These are phyloP conservation scores for Fusarium poae DNA, from an alignment of 2,329 filamentous ascomycete genomes.

Conservation along the genomic window DNA sequence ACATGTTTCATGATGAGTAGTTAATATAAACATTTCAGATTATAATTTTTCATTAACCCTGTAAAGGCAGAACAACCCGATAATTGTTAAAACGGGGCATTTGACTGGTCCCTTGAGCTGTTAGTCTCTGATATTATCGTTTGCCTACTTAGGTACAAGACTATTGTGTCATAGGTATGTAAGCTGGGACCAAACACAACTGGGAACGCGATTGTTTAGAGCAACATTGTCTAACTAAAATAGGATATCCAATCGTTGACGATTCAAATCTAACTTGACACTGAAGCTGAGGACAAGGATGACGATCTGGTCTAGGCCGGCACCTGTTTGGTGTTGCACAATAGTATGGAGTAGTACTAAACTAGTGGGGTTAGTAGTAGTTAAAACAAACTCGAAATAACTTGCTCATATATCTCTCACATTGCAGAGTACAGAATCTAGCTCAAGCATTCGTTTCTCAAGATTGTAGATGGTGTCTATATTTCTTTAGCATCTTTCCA, in stretches of 20 bases:
- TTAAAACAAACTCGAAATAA: slow-evolving; percentile 29
- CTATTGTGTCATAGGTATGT: slow-evolving; percentile 6
- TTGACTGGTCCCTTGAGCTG: background rate
- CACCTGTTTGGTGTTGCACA: slow-evolving; percentile 16
- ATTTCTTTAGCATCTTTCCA: slow-evolving; percentile 26
- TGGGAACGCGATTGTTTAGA: slow-evolving; percentile 3
- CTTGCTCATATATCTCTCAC: slow-evolving; percentile 44
- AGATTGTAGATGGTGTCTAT: background rate
- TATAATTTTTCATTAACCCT: background rate
- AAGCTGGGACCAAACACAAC: slow-evolving; percentile 5
- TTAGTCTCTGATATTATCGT: background rate
- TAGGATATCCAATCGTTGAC: slow-evolving; percentile 3
- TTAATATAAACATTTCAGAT: slow-evolving; percentile 1
- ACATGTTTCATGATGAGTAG: slow-evolving; percentile 1
- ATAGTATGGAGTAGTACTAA: background rate
- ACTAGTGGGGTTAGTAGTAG: slow-evolving; percentile 3
- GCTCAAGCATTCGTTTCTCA: background rate
- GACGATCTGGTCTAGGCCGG: slow-evolving; percentile 4
- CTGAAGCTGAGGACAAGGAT: slow-evolving; percentile 16
- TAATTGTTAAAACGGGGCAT: background rate
- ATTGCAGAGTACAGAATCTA: background rate
- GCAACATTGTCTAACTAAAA: slow-evolving; percentile 8
- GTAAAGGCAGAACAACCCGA: background rate
- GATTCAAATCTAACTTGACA: background rate
- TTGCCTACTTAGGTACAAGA: slow-evolving; percentile 2